Conservation (phyloP, 179 eudicot genomes). For the Amaranthus tricolor region DNA sequence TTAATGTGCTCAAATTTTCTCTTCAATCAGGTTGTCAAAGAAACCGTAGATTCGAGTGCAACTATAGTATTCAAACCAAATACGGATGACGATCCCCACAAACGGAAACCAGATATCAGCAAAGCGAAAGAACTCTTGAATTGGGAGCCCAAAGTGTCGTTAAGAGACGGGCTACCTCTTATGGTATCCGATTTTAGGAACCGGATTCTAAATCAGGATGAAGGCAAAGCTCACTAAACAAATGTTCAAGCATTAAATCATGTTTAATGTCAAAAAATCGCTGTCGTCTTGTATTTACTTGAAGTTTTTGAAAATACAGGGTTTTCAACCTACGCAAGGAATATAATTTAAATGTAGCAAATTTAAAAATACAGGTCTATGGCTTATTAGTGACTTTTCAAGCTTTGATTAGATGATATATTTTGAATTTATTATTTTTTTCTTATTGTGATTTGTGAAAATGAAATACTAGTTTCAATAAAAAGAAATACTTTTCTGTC, state of each 20-base stretch:
- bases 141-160: slow-evolving; percentile 64
- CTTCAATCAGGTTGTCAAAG: slow-evolving; percentile 50
- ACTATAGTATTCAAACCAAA: slow-evolving; percentile 58
- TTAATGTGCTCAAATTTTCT: not conserved
- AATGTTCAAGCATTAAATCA: not conserved
- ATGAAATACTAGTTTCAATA: too few species aligned
- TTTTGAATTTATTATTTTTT: too few species aligned
- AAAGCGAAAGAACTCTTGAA: slow-evolving; percentile 58
- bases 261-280: not conserved
- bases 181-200: slow-evolving; percentile 53
- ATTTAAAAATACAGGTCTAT: too few species aligned
- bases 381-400: too few species aligned
- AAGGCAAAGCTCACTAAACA: slow-evolving; percentile 9
- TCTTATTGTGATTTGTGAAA: too few species aligned
- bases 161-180: slow-evolving; percentile 54
- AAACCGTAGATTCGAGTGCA: slow-evolving; percentile 57
- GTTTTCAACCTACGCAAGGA: too few species aligned
- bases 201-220: slow-evolving; percentile 8
- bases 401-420: too few species aligned
- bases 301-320: not conserved
- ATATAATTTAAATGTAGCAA: too few species aligned
- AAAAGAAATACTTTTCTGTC: too few species aligned
- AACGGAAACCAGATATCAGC: slow-evolving; percentile 64
- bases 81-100: slow-evolving; percentile 72
- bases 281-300: not conserved